Evolutionary conservation across 805 yeast species (phyloP), one percentile per base, ranked within the genome.

Genomic region (Wickerhamiella australiensis): DNA sequence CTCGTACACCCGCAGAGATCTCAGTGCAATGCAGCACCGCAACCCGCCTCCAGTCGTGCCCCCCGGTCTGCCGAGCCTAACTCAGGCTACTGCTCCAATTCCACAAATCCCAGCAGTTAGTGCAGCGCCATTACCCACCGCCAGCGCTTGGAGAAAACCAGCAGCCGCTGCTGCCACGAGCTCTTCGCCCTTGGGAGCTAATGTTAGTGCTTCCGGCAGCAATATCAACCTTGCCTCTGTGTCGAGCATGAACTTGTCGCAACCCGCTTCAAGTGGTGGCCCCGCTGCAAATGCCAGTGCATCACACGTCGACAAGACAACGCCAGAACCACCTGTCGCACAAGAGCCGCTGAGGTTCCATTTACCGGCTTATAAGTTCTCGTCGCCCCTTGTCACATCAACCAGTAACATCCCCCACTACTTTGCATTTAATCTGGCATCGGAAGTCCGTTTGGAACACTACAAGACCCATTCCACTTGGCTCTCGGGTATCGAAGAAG

Each of bases 1-100:
- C 60, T 83, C 95, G 9, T 90, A 85, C 68, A 85, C 95, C 23
- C 79, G 96, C 49, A 87, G 85, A 61, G 94, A 85, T 61, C 71
- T 85, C 59, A 79, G 87, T 4, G 83, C 92, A 3, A 82, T 84
- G 63, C 70, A 66, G 54, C 70, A 67, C 51, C 65, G 68, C 20
- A 68, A 68, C 22, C 48, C 48, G 3, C 51, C 51, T 13, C 22
- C 22, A 17, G 47, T 33, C 5, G 43, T 27, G 17, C 49, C 49
- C 13, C 41, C 47, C 2, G 51, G 48, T 1, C 25, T 49, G 40
- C 51, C 51, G 1, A 33, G 43, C 12, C 37, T 49, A 26, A 37
- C 47, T 6, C 47, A 45, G 15, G 38, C 38, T 1, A 21, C 29
- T 12, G 33, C 37, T 2, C 26, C 12, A 11, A 13, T 26, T 3